Evolutionary conservation across 371 early-diverging fungal species (phyloP).

Genomic region (Umbelopsis sp.): DNA sequence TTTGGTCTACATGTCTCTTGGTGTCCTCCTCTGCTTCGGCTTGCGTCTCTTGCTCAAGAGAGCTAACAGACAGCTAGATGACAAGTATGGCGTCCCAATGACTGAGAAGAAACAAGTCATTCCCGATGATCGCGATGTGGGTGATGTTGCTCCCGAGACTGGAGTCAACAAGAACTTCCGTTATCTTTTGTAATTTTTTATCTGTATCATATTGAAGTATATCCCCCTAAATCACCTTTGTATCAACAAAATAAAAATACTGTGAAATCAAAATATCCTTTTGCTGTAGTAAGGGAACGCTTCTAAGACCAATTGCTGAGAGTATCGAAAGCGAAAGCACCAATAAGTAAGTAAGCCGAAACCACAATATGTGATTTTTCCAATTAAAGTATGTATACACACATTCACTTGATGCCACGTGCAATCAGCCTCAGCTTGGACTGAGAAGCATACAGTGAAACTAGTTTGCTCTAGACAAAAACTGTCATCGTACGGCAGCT

Average conservation of each 20-base stretch:
- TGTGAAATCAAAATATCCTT: too few relatives aligned
- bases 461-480: too few relatives aligned
- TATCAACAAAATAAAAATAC: not conserved
- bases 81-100: constrained; percentile 21
- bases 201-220: constrained; percentile 10
- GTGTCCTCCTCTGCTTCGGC: constrained; percentile 23
- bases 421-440: too few relatives aligned
- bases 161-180: constrained; percentile 26
- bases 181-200: constrained; percentile 21
- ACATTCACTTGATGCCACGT: too few relatives aligned
- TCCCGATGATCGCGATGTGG: constrained; percentile 20
- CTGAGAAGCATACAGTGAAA: too few relatives aligned
- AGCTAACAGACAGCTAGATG: constrained; percentile 19
- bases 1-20: constrained; percentile 22
- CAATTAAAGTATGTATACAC: too few relatives aligned
- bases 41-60: constrained; percentile 19
- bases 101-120: constrained; percentile 19
- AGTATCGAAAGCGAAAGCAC: too few relatives aligned
- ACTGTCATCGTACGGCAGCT: too few relatives aligned
- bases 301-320: too few relatives aligned
- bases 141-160: constrained; percentile 23
- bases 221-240: not conserved
- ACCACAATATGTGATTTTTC: too few relatives aligned
- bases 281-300: too few relatives aligned
- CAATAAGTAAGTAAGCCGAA: too few relatives aligned